These are phyloP conservation scores for Colletotrichum kahawae DNA, from an alignment of 2,329 filamentous ascomycete species.

Conservation along the genomic window DNA sequence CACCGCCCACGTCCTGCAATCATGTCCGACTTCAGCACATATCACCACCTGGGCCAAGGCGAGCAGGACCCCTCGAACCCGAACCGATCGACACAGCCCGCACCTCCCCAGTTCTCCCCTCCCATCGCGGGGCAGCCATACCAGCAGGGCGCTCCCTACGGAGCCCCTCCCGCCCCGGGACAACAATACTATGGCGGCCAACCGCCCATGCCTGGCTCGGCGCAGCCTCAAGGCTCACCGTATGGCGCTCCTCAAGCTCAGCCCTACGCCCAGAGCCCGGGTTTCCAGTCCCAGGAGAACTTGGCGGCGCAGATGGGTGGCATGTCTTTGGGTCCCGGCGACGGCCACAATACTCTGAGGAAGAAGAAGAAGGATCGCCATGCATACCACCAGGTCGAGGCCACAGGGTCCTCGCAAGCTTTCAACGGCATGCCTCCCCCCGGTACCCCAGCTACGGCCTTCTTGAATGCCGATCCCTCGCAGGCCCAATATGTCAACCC, in stretches of 20 bases:
- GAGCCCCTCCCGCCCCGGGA: constrained; percentile 37
- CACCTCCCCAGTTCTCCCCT: constrained; percentile 60
- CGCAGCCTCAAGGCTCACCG: constrained; percentile 33
- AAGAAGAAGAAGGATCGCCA: constrained; percentile 95
- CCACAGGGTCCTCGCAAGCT: constrained; percentile 69
- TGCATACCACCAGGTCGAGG: constrained; percentile 86
- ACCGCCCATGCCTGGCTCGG: constrained; percentile 32
- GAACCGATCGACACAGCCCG: constrained; percentile 54
- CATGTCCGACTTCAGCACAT: constrained; percentile 63
- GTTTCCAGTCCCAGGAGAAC: constrained; percentile 47
- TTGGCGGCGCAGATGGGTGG: constrained; percentile 79
- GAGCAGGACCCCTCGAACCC: constrained; percentile 62
- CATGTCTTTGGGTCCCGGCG: constrained; percentile 65
- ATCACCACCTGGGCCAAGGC: constrained; percentile 61
- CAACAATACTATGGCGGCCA: constrained; percentile 46
- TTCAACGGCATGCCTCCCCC: constrained; percentile 72
- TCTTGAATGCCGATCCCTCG: constrained; percentile 35
- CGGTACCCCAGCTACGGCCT: constrained; percentile 52
- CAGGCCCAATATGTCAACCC: constrained; percentile 50
- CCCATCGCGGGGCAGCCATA: constrained; percentile 60
- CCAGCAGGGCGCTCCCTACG: constrained; percentile 49
- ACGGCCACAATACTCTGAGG: constrained; percentile 56
- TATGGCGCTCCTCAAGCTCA: constrained; percentile 31
- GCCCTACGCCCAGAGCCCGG: constrained; percentile 35
- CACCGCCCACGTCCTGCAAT: constrained; percentile 12